Base-by-base conservation (phyloP, 2,329 filamentous ascomycete genomes). In the Fusarium subtropicale region DNA sequence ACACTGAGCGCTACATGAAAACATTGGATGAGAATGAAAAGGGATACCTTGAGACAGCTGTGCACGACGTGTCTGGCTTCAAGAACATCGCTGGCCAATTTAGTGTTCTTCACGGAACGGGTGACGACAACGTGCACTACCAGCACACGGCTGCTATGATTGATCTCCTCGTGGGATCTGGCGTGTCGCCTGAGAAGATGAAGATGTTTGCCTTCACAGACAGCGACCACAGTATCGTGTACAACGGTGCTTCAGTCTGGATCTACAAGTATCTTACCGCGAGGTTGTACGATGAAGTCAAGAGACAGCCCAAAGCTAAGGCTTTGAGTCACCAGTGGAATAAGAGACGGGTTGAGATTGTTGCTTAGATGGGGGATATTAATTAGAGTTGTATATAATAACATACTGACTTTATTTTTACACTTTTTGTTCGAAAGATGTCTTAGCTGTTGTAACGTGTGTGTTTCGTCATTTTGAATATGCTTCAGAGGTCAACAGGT, bases 1-100 rank as follows among this genome's bases (percentile, higher is more conserved):
- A 91, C 76, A 91, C 90, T 0, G 90, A 92, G 77, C 85, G 90
- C 13, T 92, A 91, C 79, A 92, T 92, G 90, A 91, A 91, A 79
- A 86, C 83, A 1, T 82, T 85, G 2, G 78, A 80, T 5, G 78
- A 79, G 41, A 92, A 92, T 73, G 79, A 78, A 1, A 85, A 78
- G 0, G 89, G 89, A 31, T 92, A 92, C 79, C 84, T 85, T 60
- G 81, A 82, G 53, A 87, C 87, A 0, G 88, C 88, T 0, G 87
- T 92, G 3, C 83, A 84, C 60, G 82, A 87, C 5, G 76, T 82
- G 0, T 80, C 81, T 0, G 90, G 90, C 0, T 92, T 92, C 82
- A 87, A 87, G 79, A 85, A 85, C 54, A 82, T 90, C 11, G 80
- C 81, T 0, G 90, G 90, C 5, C 84, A 85, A 3, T 87, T 91